Conservation (phyloP, 2,329 filamentous ascomycete genomes). For the Xenoacremonium recifei region DNA sequence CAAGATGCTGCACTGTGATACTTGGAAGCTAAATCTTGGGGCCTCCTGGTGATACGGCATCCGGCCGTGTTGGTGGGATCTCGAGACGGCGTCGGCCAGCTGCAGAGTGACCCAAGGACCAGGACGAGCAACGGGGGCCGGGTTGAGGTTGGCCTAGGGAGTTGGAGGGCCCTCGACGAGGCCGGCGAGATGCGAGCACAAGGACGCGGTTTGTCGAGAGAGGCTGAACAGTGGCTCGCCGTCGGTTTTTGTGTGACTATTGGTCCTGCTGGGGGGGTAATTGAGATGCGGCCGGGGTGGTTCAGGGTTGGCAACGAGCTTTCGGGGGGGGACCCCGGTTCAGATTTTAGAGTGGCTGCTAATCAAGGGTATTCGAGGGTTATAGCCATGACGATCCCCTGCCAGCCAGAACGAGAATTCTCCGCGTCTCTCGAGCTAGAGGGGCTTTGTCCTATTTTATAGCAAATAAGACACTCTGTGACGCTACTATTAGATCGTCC, state of each 20-base stretch:
- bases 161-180: conserved; percentile 26
- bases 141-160: conserved; percentile 18
- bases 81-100: conserved; percentile 44
- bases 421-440: conserved; percentile 31
- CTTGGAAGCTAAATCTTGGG: conserved; percentile 45
- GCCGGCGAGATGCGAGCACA: conserved; percentile 28
- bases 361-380: conserved; percentile 35
- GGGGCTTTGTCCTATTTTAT: conserved; percentile 21
- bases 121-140: conserved; percentile 30
- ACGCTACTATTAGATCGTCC: conserved; percentile 17
- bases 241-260: conserved; percentile 52
- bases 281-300: conserved; percentile 44
- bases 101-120: conserved; percentile 40
- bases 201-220: conserved; percentile 28
- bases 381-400: conserved; percentile 32
- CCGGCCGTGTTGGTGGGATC: conserved; percentile 45
- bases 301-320: conserved; percentile 40
- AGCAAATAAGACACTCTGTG: conserved; percentile 27
- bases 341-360: conserved; percentile 37
- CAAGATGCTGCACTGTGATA: conserved; percentile 53
- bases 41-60: conserved; percentile 48
- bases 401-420: conserved; percentile 34
- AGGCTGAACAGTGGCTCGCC: conserved; percentile 39
- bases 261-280: conserved; percentile 30
- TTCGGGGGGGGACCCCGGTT: conserved; percentile 34